Evolutionary conservation across 1,284 basidiomycete genomes (phyloP).

Genomic region (Athelia sp.): DNA sequence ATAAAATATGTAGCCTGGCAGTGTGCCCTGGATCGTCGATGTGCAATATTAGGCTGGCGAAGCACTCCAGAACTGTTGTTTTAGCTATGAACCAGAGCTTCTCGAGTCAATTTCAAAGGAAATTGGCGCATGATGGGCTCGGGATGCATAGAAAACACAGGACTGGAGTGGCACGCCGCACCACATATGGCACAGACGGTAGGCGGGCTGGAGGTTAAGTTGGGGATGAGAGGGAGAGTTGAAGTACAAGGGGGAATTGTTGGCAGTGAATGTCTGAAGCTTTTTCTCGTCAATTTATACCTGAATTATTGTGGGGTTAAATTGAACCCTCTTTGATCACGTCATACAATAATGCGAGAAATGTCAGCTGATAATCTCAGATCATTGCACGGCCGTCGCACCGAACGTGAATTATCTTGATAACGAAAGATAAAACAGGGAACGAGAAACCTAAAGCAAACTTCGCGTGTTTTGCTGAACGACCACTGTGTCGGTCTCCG

Average conservation of each 20-base stretch:
- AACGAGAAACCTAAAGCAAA: neutral
- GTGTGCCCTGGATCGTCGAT: no score
- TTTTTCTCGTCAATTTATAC: no score
- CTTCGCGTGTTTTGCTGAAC: neutral
- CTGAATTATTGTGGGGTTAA: no score
- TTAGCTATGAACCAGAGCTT: constrained; percentile 1
- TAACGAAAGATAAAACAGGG: neutral
- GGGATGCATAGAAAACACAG: neutral
- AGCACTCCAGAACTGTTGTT: neutral
- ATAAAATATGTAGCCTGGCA: no score
- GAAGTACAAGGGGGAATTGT: no score
- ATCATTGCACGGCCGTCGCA: neutral
- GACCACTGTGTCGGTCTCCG: neutral
- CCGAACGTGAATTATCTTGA: neutral
- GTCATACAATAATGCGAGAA: neutral
- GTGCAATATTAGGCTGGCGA: neutral
- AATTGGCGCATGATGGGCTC: neutral
- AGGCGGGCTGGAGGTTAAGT: neutral
- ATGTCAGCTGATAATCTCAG: neutral
- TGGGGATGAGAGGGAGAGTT: no score
- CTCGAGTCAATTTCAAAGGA: neutral
- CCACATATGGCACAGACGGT: neutral
- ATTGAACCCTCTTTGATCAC: no score
- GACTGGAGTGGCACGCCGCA: neutral
- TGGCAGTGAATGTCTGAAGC: no score